phyloP scores from a whole-genome alignment of 768 basidiomycete species.

The Tulasnella sp. region DNA sequence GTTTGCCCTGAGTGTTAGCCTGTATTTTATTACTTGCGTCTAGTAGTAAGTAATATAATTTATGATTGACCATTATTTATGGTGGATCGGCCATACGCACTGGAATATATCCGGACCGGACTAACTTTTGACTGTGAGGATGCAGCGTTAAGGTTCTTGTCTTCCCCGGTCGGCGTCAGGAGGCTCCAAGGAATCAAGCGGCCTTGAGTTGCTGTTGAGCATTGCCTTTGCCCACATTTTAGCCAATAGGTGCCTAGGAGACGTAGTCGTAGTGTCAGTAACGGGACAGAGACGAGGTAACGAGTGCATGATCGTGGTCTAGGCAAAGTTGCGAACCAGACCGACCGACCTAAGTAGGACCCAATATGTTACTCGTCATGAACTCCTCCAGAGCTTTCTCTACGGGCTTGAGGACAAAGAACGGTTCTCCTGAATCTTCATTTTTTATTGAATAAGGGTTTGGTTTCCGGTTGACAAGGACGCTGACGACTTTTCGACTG shows the following conservation, averaged over 20 bases:
- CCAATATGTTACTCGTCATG: slow-evolving; percentile 80
- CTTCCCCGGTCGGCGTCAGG: not conserved
- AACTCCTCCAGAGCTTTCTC: slow-evolving; percentile 95
- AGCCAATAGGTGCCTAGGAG: not conserved
- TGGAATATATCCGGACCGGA: not conserved
- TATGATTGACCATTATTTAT: no score
- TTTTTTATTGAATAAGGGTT: no score
- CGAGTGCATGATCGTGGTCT: not conserved
- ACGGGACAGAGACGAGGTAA: not conserved
- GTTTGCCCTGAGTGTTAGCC: no score
- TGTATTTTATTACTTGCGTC: no score
- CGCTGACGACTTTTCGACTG: no score
- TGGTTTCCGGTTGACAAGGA: no score
- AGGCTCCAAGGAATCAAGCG: no score
- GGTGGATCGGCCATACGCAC: no score
- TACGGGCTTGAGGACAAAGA: slow-evolving; percentile 95
- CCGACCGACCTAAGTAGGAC: slow-evolving; percentile 33
- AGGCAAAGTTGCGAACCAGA: not conserved
- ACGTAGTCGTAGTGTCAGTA: not conserved
- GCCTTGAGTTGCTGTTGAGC: slow-evolving; percentile 3
- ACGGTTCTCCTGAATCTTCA: slow-evolving; percentile 98
- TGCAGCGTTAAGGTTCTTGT: not conserved
- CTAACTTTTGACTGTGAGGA: not conserved
- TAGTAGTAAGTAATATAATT: no score
- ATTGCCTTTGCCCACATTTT: not conserved